phyloP scores from a whole-genome alignment of 2,329 filamentous ascomycete species.

The Trichocomaceae sp. region DNA sequence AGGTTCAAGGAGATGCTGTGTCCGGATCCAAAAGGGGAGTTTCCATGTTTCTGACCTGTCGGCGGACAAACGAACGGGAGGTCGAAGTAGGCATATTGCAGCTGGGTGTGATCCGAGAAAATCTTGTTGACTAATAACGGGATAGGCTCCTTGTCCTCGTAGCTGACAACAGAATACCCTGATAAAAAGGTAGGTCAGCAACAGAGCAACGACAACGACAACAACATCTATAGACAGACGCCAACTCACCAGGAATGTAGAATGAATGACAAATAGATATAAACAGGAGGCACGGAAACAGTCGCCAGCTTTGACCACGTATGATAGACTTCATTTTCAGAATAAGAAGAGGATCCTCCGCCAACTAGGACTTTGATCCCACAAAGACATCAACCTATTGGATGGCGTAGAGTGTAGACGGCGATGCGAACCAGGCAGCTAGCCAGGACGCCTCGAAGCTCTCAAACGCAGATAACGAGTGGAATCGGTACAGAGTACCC shows the following conservation, averaged over 20 bases:
- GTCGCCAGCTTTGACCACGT: conserved; percentile 25
- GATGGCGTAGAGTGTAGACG: neutral
- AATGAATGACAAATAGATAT: conserved; percentile 58
- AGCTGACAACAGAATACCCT: conserved; percentile 81
- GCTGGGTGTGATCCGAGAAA: conserved; percentile 79
- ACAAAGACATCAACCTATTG: neutral
- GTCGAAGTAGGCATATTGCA: conserved; percentile 89
- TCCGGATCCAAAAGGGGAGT: conserved; percentile 64
- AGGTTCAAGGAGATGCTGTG: conserved; percentile 75
- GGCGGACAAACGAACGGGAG: conserved; percentile 81
- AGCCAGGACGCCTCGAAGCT: neutral
- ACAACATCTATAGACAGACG: neutral
- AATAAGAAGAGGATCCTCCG: neutral
- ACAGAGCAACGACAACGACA: no score
- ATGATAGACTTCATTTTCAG: conserved; percentile 18
- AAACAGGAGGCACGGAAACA: conserved; percentile 23
- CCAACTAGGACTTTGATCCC: conserved; percentile 4
- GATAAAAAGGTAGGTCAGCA: neutral
- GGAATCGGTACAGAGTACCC: conserved; percentile 53
- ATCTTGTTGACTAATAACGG: conserved; percentile 88
- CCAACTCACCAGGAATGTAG: conserved; percentile 70
- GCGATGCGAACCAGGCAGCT: neutral
- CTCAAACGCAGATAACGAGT: conserved; percentile 40
- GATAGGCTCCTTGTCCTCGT: conserved; percentile 67
- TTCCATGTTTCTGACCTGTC: conserved; percentile 59